Evolutionary conservation across 768 basidiomycete genomes (phyloP).

Genomic region (Postia placenta): DNA sequence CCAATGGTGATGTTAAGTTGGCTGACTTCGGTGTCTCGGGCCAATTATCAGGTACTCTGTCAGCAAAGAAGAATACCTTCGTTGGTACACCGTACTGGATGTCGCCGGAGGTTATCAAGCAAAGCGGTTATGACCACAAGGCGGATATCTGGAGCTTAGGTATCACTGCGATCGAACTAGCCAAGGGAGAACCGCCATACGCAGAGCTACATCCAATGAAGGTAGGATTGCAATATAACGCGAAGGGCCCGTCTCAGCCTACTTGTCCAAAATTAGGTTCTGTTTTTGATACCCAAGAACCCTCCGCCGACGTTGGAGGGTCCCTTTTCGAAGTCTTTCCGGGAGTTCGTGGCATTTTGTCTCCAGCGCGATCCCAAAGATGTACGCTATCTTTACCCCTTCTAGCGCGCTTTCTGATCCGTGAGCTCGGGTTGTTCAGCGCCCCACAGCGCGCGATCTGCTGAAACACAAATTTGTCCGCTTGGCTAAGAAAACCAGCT

Average conservation of each 20-base stretch:
- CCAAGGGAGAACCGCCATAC: conserved; percentile 96
- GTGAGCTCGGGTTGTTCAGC: conserved; percentile 38
- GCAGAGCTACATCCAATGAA: conserved; percentile 99
- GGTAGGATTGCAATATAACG: conserved; percentile 39
- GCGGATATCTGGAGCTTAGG: conserved; percentile 99
- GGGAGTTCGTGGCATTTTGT: conserved; percentile 91
- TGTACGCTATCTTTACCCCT: conserved; percentile 40
- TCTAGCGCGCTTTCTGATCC: conserved; percentile 6
- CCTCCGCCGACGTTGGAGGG: conserved; percentile 87
- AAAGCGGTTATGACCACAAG: conserved; percentile 98
- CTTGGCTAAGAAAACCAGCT: conserved; percentile 91
- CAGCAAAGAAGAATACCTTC: conserved; percentile 96
- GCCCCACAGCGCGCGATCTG: conserved; percentile 91
- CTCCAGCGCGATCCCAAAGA: conserved; percentile 91
- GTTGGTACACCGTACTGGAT: conserved; percentile 99
- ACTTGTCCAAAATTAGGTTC: conserved; percentile 75
- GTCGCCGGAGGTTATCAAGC: conserved; percentile 99
- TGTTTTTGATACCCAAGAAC: conserved; percentile 98
- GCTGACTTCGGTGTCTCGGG: conserved; percentile 99
- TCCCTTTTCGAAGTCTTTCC: conserved; percentile 87
- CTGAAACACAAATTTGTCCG: conserved; percentile 95
- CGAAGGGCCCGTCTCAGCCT: too few relatives aligned
- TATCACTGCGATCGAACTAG: conserved; percentile 95
- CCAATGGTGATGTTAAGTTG: conserved; percentile 92
- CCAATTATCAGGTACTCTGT: conserved; percentile 87